Base-by-base conservation (phyloP, 805 yeast species). In the Scheffersomyces lignosus region DNA sequence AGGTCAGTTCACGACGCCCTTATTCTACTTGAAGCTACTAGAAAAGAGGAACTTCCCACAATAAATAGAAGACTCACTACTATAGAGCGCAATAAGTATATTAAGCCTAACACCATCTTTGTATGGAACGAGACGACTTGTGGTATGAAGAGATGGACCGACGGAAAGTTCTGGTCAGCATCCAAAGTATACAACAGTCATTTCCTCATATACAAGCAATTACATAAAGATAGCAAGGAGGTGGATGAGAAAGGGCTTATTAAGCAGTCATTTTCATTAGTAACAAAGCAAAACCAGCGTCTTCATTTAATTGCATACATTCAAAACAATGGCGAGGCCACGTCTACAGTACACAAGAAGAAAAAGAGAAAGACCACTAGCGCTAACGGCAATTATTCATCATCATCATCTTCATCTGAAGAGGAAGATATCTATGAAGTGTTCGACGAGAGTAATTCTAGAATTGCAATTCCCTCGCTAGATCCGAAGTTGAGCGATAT, bases 131-230 rank as follows among this genome's bases (percentile, higher is more conserved):
- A 83, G 53, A 64, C 71, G 10, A 81, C 78, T 47, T 78, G 86
- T 29, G 83, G 80, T 13, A 81, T 84, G 80, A 74, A 79, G 44
- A 62, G 90, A 18, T 83, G 91, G 90, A 83, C 90, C 1, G 91
- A 83, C 51, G 87, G 90, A 14, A 74, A 75, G 44, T 70, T 74
- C 23, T 83, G 91, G 90, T 70, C 79, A 40, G 86, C 89, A 2
- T 78, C 85, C 0, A 69, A 88, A 40, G 88, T 84, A 1, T 51
- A 54, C 27, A 33, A 39, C 27, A 47, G 48, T 2, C 49, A 47
- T 16, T 48, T 48, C 25, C 33, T 48, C 15, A 73, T 78, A 3
- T 82, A 82, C 56, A 71, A 76, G 35, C 88, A 83, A 52, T 73
- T 81, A 68, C 28, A 34, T 16, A 38, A 32, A 22, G 35, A 34